These are phyloP conservation scores for Paramecium tetraurelia DNA, from an alignment of 73 alveolate species.

Conservation along the genomic window DNA sequence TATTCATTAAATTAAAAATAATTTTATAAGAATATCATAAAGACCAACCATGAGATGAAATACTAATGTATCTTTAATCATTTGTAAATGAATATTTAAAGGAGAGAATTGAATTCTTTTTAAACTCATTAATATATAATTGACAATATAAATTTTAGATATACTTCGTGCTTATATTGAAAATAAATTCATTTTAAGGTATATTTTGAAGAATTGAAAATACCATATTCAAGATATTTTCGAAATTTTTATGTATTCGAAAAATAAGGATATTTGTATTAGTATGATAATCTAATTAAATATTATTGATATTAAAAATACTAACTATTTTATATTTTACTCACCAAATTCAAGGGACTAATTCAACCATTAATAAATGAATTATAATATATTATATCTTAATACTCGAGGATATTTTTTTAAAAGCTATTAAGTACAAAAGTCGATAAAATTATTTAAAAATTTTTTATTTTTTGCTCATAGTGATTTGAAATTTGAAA, in stretches of 20 bases:
- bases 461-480: not conserved
- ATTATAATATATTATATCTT: not conserved
- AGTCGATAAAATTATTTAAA: not conserved
- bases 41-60: not conserved
- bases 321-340: not conserved
- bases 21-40: not conserved
- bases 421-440: not conserved
- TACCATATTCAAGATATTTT: not conserved
- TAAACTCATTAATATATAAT: too few species aligned
- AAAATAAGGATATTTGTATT: too few species aligned
- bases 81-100: too few species aligned
- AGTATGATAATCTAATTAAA: not conserved
- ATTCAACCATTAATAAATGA: not conserved
- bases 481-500: not conserved
- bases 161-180: not conserved
- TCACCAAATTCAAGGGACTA: not conserved
- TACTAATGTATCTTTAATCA: not conserved
- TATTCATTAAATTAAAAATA: not conserved
- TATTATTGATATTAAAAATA: not conserved
- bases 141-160: too few species aligned
- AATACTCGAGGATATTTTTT: not conserved
- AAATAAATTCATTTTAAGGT: too few species aligned
- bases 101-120: not conserved
- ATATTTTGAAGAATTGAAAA: too few species aligned
- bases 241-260: not conserved